phyloP scores from a whole-genome alignment of 768 basidiomycete genomes.

The Tephrocybe sp. region DNA sequence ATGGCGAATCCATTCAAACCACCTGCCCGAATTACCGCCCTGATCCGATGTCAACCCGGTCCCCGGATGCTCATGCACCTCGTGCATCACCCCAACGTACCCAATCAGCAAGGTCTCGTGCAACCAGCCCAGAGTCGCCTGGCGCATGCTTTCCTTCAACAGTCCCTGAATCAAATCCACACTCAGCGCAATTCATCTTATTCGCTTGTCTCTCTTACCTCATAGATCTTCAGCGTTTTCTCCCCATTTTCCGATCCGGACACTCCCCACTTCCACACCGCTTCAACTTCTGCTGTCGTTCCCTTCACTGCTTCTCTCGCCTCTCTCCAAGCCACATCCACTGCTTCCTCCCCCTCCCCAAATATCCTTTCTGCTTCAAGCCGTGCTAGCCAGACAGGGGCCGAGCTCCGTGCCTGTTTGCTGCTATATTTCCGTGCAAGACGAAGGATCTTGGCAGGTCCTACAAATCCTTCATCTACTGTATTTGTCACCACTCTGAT shows the following conservation, averaged over 20 bases:
- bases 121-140: slow-evolving; percentile 32
- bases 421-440: slow-evolving; percentile 46
- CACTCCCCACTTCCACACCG: slow-evolving; percentile 58
- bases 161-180: slow-evolving; percentile 30
- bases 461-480: slow-evolving; percentile 4
- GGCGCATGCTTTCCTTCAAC: slow-evolving; percentile 45
- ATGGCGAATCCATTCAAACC: slow-evolving; percentile 32
- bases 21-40: slow-evolving; percentile 18
- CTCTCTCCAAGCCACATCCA: slow-evolving; percentile 37
- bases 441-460: slow-evolving; percentile 32
- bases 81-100: slow-evolving; percentile 35
- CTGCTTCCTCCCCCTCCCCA: slow-evolving; percentile 14
- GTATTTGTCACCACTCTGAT: slow-evolving; percentile 24
- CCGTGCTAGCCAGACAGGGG: slow-evolving; percentile 51
- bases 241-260: slow-evolving; percentile 19
- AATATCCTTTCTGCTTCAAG: slow-evolving; percentile 40
- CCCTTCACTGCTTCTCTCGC: slow-evolving; percentile 37
- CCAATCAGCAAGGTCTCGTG: slow-evolving; percentile 47
- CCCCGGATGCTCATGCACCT: slow-evolving; percentile 17
- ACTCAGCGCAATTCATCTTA: slow-evolving; percentile 5
- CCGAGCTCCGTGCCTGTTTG: slow-evolving; percentile 27
- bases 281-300: slow-evolving; percentile 27
- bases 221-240: slow-evolving; percentile 23
- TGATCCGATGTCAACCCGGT: slow-evolving; percentile 30
- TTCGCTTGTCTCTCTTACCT: slow-evolving; percentile 26